Percentiles rank a stretch among this genome's conserved stretches.
Evolutionary conservation across 2,329 filamentous ascomycete genomes (phyloP).

Genomic region (Grosmannia huntii): DNA sequence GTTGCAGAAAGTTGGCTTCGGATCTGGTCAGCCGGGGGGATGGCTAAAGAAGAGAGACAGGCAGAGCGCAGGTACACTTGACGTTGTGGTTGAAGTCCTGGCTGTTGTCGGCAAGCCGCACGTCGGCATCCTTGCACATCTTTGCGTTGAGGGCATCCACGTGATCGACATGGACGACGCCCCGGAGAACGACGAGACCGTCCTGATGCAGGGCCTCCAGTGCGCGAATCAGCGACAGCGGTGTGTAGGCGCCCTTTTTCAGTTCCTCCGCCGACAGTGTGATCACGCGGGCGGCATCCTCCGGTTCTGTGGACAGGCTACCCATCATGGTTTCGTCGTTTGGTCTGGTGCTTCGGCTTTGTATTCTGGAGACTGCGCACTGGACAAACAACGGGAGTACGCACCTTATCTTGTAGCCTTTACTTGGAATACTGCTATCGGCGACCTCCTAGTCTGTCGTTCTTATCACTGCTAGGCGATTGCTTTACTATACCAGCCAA

Average conservation of each 20-base stretch:
- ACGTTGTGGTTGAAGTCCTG: slow-evolving; percentile 14
- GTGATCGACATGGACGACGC: slow-evolving; percentile 11
- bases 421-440: background rate
- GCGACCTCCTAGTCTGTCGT: background rate
- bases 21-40: background rate
- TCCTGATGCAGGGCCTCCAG: slow-evolving; percentile 15
- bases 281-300: background rate
- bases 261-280: background rate
- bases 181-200: slow-evolving; percentile 14
- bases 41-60: background rate
- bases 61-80: slow-evolving; percentile 9
- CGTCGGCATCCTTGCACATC: slow-evolving; percentile 13
- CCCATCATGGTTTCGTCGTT: background rate
- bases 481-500: background rate
- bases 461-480: background rate
- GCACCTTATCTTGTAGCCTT: background rate
- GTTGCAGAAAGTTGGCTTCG: slow-evolving; percentile 25
- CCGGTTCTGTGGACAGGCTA: background rate
- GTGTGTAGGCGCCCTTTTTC: background rate
- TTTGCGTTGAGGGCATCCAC: slow-evolving; percentile 11
- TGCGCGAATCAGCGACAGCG: slow-evolving; percentile 4
- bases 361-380: background rate
- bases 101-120: slow-evolving; percentile 8
- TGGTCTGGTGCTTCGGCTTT: background rate
- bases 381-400: background rate